Evolutionary conservation across 768 basidiomycete genomes (phyloP), one percentile per base, ranked within the genome.

Genomic region (Rhizopogon salebrosus): DNA sequence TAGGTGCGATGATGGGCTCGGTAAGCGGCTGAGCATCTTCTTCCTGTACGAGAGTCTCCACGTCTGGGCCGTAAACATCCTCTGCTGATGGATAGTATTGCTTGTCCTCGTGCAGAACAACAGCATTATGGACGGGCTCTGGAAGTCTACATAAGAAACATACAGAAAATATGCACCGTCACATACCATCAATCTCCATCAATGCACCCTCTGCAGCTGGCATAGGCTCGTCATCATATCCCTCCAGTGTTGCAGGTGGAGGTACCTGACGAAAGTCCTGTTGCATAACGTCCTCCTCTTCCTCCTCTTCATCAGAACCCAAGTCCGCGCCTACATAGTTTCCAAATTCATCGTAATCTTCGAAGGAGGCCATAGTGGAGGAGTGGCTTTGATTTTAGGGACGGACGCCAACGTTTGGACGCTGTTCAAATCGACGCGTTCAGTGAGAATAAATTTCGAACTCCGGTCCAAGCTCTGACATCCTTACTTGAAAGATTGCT

Each of bases 241-340:
- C 94, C 70, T 94, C 92, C 51, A 95, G 73, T 26, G 87, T 82
- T 42, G 77, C 79, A 50, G 74, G 63, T 56, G 66, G 64, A 14
- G 66, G 61, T 3, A 61, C 68, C 51, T 69, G 71, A 18, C 66
- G 69, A 56, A 79, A 80, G 52, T 76, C 72, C 35, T 79, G 70
- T 62, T 80, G 83, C 57, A 75, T 75, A 46, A 77, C 61, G 51
- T 80, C 82, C 53, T 81, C 86, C 58, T 65, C 66, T 48, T 56
- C 54, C 26, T 35, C 43, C 18, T 39, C 50, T 2, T 89, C 87
- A 63, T 95, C 94, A 31, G 93, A 95, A 62, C 90, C 92, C 43
- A 95, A 75, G 75, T 95, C 95, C 23, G 84, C 92, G 55, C 94
- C 95, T 66, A 98, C 95, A 72, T 98, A 97, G 78, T 97, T 98